A percentile compares a stretch with the other conserved stretches of the same genome.
phyloP scores from a whole-genome alignment of 2,329 filamentous ascomycete species.

The Verticillium alfalfae region DNA sequence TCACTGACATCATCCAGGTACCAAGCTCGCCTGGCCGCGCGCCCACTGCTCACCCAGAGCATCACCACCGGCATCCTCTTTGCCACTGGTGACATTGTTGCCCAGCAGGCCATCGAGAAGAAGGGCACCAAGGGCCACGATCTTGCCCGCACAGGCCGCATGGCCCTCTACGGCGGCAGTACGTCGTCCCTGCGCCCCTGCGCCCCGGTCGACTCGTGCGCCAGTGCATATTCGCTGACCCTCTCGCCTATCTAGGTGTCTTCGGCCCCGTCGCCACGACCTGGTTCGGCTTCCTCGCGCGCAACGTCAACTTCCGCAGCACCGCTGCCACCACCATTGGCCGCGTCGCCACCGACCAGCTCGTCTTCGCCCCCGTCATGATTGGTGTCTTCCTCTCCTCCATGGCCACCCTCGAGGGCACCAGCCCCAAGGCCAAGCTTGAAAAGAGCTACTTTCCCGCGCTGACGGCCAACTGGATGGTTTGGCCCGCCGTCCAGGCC shows the following conservation, averaged over 20 bases:
- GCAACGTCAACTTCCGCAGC: conserved; percentile 57
- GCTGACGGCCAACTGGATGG: conserved; percentile 76
- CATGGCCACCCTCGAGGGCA: conserved; percentile 79
- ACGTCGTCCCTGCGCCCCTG: conserved; percentile 23
- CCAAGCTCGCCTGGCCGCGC: conserved; percentile 71
- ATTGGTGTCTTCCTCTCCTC: conserved; percentile 75
- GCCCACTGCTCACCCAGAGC: conserved; percentile 85
- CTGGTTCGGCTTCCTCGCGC: conserved; percentile 79
- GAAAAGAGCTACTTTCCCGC: conserved; percentile 64
- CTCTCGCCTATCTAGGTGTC: conserved; percentile 44
- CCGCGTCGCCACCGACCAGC: conserved; percentile 76
- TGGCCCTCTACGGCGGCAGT: conserved; percentile 77
- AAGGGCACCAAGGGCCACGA: conserved; percentile 76
- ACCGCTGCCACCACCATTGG: conserved; percentile 69
- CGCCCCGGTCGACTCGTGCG: not conserved
- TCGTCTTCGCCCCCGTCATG: conserved; percentile 77
- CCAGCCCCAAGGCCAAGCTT: conserved; percentile 58
- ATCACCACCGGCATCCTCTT: conserved; percentile 90
- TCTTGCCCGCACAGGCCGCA: conserved; percentile 66
- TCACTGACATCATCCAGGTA: conserved; percentile 55
- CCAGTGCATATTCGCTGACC: not conserved
- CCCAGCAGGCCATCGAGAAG: conserved; percentile 86
- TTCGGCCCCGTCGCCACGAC: conserved; percentile 85
- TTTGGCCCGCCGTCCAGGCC: conserved; percentile 83
- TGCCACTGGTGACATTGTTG: conserved; percentile 82